A percentile compares a stretch with the other conserved stretches of the same genome.
Evolutionary conservation across 768 basidiomycete species (phyloP).

Genomic region (button mushroom (Agaricus bisporus)): DNA sequence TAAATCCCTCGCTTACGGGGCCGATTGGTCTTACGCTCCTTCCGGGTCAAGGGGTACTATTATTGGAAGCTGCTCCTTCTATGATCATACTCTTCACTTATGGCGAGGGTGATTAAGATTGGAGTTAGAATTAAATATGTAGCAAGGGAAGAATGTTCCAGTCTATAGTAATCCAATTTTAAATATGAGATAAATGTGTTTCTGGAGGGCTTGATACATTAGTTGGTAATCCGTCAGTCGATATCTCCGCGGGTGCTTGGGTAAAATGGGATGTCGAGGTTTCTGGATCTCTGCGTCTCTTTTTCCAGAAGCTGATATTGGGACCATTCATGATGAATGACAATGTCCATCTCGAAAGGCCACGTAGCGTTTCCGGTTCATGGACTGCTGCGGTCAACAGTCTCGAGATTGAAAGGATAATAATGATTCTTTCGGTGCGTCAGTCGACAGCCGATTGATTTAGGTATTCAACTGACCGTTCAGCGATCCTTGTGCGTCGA

Average conservation of each 20-base stretch:
- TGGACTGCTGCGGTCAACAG: constrained; percentile 61
- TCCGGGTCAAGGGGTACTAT: constrained; percentile 32
- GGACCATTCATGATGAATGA: constrained; percentile 61
- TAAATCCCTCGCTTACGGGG: constrained; percentile 83
- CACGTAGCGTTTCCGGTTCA: constrained; percentile 59
- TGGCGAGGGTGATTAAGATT: constrained; percentile 57
- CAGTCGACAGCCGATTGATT: constrained; percentile 2
- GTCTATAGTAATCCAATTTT: not conserved
- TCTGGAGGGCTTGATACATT: not conserved
- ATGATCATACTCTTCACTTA: constrained; percentile 78
- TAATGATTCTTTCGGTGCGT: constrained; percentile 39
- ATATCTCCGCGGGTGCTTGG: constrained; percentile 13
- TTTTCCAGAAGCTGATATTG: constrained; percentile 48
- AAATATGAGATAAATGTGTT: not conserved
- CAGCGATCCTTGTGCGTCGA: constrained; percentile 33
- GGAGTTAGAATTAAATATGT: not conserved
- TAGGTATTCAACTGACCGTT: constrained; percentile 39
- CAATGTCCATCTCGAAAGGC: constrained; percentile 68
- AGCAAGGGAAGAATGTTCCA: not conserved
- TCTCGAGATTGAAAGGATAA: constrained; percentile 57
- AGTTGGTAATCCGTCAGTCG: not conserved
- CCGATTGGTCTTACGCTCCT: constrained; percentile 70
- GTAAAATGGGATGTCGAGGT: constrained; percentile 21
- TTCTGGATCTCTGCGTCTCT: constrained; percentile 25
- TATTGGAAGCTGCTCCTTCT: constrained; percentile 91